These are phyloP conservation scores for Xylaria scruposa DNA, from an alignment of 495 filamentous ascomycete species.

Conservation along the genomic window DNA sequence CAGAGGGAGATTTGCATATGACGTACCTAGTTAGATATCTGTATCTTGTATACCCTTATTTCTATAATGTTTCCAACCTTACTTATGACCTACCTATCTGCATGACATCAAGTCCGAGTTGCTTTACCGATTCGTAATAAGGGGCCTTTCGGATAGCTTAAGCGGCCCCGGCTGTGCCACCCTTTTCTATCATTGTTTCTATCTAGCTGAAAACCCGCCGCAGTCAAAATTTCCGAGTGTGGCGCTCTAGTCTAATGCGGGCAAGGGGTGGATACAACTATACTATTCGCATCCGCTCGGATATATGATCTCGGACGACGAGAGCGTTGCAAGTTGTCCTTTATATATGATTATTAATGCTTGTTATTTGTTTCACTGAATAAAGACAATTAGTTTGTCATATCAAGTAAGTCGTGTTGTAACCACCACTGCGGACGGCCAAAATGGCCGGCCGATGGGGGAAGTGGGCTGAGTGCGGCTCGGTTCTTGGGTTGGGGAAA, in stretches of 20 bases:
- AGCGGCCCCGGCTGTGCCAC: background rate
- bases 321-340: background rate
- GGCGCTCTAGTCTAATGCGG: background rate
- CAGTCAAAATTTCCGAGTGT: background rate
- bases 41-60: constrained; percentile 8
- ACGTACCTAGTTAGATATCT: constrained; percentile 2
- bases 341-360: background rate
- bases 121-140: background rate
- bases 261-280: background rate
- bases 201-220: background rate
- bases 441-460: constrained; percentile 1
- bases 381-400: background rate
- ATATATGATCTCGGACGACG: background rate
- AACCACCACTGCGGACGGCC: background rate
- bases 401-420: background rate
- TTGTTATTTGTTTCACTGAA: background rate
- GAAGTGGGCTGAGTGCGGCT: background rate
- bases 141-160: background rate
- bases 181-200: background rate
- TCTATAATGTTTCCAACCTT: background rate
- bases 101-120: background rate
- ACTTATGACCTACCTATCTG: background rate
- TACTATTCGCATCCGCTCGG: background rate
- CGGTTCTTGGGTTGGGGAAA: background rate
- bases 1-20: constrained; percentile 7